Base-by-base conservation (phyloP, 495 filamentous ascomycete species). In the Aspergillus ellipticus region DNA sequence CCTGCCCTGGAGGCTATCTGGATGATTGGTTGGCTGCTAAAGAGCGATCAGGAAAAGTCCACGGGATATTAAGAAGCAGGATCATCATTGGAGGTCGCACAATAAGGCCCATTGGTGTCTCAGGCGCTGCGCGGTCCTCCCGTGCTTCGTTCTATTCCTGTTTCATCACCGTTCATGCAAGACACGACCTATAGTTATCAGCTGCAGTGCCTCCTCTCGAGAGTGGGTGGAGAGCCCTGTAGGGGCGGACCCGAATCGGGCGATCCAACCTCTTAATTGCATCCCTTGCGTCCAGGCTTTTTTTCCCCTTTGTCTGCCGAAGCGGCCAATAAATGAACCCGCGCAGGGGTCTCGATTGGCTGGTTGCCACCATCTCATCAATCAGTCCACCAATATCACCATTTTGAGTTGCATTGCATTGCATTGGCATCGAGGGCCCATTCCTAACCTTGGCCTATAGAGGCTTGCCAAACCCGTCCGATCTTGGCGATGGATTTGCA, bases 331-430 rank as follows among this genome's bases (percentile, higher is more conserved):
- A 35, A 54, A 47, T 37, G 28, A 42, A 41, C 39, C 28, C 29
- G 21, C 41, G 33, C 31, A 16, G 31, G 45, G 20, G n/a, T 26
- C 16, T 22, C 45, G 10, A 37, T 37, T 53, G 22, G 26, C 22
- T 22, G 35, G 13, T 57, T 48, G 53, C 56, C 49, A 51, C 55
- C 49, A 45, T 58, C 51, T 35, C 49, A 57, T 49, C 46, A 41
- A 43, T 54, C 52, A 33, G 50, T 51, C 45, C 7, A 24, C 22
- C 45, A 59, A 65, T 59, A 57, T 55, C 51, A n/a, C 46, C 51
- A 49, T 59, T 50, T 62, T 60, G 51, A 58, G 64, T 66, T 66
- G 56, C 64, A 66, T 64, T 62, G 58, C 64, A 63, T 63, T 57
- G 55, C 60, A 61, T 61, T 60, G 58, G 54, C 52, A 55, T 57